Percentiles rank a stretch among this genome's conserved stretches.
Conservation (phyloP, 2,329 filamentous ascomycete species). For the Paecilomyces formosus region DNA sequence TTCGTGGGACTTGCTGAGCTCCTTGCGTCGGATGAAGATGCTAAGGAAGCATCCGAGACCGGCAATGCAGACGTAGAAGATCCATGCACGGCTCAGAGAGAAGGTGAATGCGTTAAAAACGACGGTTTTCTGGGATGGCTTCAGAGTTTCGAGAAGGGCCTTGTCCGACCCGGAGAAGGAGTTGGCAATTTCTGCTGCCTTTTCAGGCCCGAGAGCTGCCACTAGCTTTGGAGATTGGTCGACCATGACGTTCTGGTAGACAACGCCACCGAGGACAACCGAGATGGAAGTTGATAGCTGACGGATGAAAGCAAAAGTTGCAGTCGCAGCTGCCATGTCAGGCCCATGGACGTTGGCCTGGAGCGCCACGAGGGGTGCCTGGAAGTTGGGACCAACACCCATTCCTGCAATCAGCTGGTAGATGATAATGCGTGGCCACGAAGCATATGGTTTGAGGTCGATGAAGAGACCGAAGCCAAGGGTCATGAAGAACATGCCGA, state of each 20-base stretch:
- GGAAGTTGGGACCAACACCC: constrained; percentile 57
- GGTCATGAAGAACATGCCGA: constrained; percentile 51
- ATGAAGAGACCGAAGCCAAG: constrained; percentile 62
- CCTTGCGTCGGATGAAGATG: constrained; percentile 28
- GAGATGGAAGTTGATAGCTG: constrained; percentile 52
- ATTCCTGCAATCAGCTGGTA: constrained; percentile 55
- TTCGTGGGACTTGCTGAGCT: constrained; percentile 35
- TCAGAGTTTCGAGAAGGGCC: constrained; percentile 25
- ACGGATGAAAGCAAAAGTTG: constrained; percentile 54
- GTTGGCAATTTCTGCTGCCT: constrained; percentile 14
- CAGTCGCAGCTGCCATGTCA: constrained; percentile 57
- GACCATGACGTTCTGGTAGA: constrained; percentile 33
- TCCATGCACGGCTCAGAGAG: constrained; percentile 43
- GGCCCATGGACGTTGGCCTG: constrained; percentile 54
- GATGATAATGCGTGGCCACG: constrained; percentile 41
- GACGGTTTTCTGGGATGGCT: constrained; percentile 22
- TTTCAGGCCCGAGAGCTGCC: constrained; percentile 21
- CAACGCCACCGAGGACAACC: constrained; percentile 51
- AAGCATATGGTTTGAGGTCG: constrained; percentile 47
- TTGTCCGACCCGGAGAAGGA: constrained; percentile 30
- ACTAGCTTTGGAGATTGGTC: constrained; percentile 21
- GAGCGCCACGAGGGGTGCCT: constrained; percentile 55
- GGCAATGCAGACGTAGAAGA: constrained; percentile 38
- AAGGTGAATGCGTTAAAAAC: constrained; percentile 36
- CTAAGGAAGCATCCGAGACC: constrained; percentile 32